Evolutionary conservation across 2,329 filamentous ascomycete genomes (phyloP).

Genomic region (Dendrostoma leiphaemia): DNA sequence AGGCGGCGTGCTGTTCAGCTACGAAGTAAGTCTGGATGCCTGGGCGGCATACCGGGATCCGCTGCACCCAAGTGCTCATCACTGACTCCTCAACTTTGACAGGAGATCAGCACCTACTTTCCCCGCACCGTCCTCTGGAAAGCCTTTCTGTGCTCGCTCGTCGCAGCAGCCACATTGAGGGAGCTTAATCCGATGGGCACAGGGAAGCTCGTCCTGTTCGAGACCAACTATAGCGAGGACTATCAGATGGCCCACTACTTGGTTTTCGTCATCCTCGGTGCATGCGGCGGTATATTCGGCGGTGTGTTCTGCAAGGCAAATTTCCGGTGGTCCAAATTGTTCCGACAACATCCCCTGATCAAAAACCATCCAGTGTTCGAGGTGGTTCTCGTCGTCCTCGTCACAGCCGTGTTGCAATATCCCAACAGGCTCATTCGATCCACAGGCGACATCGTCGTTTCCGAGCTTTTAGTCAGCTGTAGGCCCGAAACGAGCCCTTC

Average conservation of each 20-base stretch:
- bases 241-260: constrained; percentile 55
- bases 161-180: constrained; percentile 53
- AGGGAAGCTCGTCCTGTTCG: constrained; percentile 59
- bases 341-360: constrained; percentile 50
- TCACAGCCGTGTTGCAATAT: constrained; percentile 53
- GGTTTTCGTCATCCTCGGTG: constrained; percentile 54
- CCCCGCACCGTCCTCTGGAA: constrained; percentile 54
- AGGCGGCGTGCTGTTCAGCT: constrained; percentile 59
- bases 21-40: constrained; percentile 44
- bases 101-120: constrained; percentile 60
- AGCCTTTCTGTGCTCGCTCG: constrained; percentile 56
- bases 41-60: no score
- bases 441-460: constrained; percentile 54
- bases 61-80: no score
- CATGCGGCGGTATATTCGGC: constrained; percentile 58
- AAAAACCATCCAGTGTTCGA: constrained; percentile 55
- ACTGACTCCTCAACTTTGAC: no score
- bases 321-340: constrained; percentile 54
- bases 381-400: constrained; percentile 50
- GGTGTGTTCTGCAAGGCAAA: constrained; percentile 58
- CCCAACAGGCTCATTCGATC: constrained; percentile 54
- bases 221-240: constrained; percentile 56
- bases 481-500: constrained; percentile 28
- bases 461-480: constrained; percentile 56
- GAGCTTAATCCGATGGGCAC: constrained; percentile 59